Evolutionary conservation across 345 rosid genomes (phyloP), one percentile per base, ranked within the genome.

Genomic region (Hibiscus mutabilis): DNA sequence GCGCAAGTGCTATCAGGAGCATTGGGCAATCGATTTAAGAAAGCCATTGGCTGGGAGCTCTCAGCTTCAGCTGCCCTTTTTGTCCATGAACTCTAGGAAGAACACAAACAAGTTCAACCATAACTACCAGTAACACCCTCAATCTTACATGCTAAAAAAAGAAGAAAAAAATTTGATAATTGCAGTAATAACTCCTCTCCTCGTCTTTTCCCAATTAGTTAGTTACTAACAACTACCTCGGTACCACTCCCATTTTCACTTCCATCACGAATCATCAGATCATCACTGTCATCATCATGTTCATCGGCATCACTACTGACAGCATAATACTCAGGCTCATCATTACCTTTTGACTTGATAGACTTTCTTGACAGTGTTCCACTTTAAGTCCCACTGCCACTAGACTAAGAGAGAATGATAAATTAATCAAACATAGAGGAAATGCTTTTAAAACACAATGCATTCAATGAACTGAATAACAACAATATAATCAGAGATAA

Each of bases 181-280:
- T 42, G 61, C 60, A 55, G 19, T 67, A 10, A 68, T 16, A 29
- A 40, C 4, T 19, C 42, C 12, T 7, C 22, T 14, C 57, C 40
- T 31, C 22, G 29, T 16, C 27, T 33, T 5, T 21, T 42, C 52
- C 27, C 29, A 66, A 25, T 22, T 15, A 66, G 22, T 16, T 21
- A 0, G 8, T 25, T 15, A 22, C 12, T 66, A 13, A 46, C 25
- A 19, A 46, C 13, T 80, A 90, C 96, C 91, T 90, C 90, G 66
- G 89, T 86, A 72, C 89, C 96, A 83, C 93, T 88, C 44, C 88
- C 93, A 74, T 82, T 81, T 71, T 90, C 93, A 67, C 89, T 88
- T 77, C 93, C 90, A 79, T 79, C 81, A 52, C 25, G 75, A 51
- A 71, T 57, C 75, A 76, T 79, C 49, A 72, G 74, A 40, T 76